Conservation (phyloP, 441 rosid genomes). For the Oxalis stricta region DNA sequence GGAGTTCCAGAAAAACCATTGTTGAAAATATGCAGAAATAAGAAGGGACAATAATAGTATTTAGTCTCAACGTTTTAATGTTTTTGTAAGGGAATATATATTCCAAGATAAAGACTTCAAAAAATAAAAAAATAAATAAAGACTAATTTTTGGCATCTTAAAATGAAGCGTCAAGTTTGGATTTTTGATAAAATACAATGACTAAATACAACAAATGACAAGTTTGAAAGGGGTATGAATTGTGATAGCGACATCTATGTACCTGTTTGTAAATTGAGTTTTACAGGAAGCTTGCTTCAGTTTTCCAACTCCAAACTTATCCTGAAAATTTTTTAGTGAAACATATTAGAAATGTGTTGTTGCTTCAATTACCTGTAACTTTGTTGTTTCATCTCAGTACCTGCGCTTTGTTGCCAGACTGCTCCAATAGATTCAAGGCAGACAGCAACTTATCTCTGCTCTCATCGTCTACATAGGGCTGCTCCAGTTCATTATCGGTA, state of each 20-base stretch:
- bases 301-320: conserved; percentile 63
- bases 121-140: no score
- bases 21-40: neutral
- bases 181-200: no score
- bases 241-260: neutral
- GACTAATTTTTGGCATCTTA: neutral
- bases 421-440: conserved; percentile 50
- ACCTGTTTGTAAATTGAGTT: conserved; percentile 77
- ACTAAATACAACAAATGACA: neutral
- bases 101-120: neutral
- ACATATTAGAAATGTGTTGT: conserved; percentile 7
- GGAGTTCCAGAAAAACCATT: neutral
- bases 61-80: no score
- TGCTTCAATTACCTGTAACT: neutral
- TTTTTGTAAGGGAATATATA: neutral
- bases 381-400: conserved; percentile 13
- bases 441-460: conserved; percentile 34
- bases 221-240: neutral
- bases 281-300: conserved; percentile 63
- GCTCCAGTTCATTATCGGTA: conserved; percentile 55
- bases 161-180: neutral
- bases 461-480: conserved; percentile 55
- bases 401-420: conserved; percentile 45
- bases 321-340: conserved; percentile 44
- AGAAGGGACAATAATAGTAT: no score